Evolutionary conservation across 2,329 filamentous ascomycete species (phyloP).

Genomic region (Cladorrhinum sp.): DNA sequence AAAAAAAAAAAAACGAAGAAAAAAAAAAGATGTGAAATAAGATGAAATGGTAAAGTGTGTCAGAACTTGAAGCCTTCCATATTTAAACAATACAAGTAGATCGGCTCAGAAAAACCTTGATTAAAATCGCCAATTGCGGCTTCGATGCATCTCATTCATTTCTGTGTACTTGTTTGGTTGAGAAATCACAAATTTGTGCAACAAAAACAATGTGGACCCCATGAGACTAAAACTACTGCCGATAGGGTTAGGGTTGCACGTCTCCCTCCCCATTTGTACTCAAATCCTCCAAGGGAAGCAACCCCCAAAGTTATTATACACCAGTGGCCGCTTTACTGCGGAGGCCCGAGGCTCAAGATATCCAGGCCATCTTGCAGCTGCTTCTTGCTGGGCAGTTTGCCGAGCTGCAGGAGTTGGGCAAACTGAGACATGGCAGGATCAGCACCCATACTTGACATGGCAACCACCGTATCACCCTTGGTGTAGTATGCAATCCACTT

Average conservation of each 20-base stretch:
- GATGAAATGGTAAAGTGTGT: too few relatives aligned
- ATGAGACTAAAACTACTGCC: not conserved
- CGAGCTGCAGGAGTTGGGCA: constrained; percentile 78
- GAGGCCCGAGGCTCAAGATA: constrained; percentile 42
- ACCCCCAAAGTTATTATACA: not conserved
- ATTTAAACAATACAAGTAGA: too few relatives aligned
- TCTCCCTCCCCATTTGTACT: not conserved
- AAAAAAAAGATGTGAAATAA: not conserved
- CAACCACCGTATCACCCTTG: constrained; percentile 81
- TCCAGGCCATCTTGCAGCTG: constrained; percentile 65
- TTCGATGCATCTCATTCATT: not conserved
- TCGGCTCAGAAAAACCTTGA: too few relatives aligned
- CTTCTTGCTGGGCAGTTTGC: constrained; percentile 78
- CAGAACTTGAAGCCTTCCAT: too few relatives aligned
- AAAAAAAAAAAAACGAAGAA: not conserved
- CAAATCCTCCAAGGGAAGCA: not conserved
- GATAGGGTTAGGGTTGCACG: constrained; percentile 9
- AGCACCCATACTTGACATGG: constrained; percentile 84
- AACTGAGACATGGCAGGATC: constrained; percentile 83
- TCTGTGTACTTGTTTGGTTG: not conserved
- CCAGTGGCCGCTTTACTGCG: constrained; percentile 29
- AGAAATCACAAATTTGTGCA: not conserved
- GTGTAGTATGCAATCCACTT: constrained; percentile 90
- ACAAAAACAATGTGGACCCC: not conserved
- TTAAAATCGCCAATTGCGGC: not conserved